These are phyloP conservation scores for Yarrowia sp. DNA, from an alignment of 805 yeast species.

Conservation along the genomic window DNA sequence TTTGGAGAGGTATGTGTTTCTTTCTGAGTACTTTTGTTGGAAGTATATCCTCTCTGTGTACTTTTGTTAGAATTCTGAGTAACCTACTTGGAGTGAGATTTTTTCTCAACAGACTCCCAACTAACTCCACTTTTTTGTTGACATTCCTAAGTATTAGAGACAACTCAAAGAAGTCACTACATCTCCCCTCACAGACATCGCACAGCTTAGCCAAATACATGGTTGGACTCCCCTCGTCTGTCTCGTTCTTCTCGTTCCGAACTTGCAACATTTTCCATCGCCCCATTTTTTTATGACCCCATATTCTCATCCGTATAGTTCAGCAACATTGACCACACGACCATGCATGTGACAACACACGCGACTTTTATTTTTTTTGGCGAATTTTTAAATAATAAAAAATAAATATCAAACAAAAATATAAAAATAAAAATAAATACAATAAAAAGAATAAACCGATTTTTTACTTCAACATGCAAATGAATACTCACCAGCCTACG, in stretches of 20 bases:
- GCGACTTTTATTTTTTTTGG: conserved; percentile 2
- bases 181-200: not conserved
- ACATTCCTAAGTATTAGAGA: no score
- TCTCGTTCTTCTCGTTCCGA: not conserved
- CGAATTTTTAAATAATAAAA: not conserved
- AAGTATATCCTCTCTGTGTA: no score
- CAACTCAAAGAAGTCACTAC: no score
- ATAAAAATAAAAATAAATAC: not conserved
- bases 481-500: no score
- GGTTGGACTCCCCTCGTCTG: not conserved
- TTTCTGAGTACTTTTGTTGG: no score
- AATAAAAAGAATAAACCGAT: no score
- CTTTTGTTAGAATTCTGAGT: no score
- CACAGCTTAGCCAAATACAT: not conserved
- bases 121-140: no score
- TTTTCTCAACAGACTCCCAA: not conserved
- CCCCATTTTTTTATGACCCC: not conserved
- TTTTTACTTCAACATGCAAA: no score
- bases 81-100: no score
- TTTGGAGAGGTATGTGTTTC: no score
- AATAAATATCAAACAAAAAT: not conserved
- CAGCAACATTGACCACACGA: not conserved
- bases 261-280: no score
- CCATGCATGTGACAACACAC: conserved; percentile 9
- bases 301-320: not conserved